Base-by-base conservation (phyloP, 495 filamentous ascomycete genomes). In the Talaromyces stipitatus region DNA sequence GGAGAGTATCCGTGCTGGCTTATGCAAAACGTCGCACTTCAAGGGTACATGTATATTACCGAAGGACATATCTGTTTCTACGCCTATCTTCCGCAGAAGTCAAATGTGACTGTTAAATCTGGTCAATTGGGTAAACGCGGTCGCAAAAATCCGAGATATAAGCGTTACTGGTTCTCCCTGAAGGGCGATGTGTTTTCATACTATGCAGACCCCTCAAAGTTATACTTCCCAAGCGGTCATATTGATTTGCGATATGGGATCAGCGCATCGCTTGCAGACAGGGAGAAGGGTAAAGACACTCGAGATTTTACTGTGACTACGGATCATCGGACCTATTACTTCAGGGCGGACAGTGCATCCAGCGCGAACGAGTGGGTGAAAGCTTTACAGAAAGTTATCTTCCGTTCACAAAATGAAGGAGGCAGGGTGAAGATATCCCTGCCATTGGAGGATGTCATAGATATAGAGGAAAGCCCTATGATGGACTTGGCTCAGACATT, bases 301-400 rank as follows among this genome's bases (percentile, higher is more conserved):
- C 78, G 82, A 22, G 78, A 85, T 57, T 97, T 98, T 62, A 79
- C 85, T 8, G 84, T 98, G 41, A 84, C 83, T 14, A 97, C 92
- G 0, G 80, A 94, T 64, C 82, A 95, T 60, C 80, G 90, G 50
- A 89, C 82, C 5, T 96, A 94, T 64, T 80, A 89, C 62, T 96
- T 98, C 73, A 82, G 85, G 64, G 94, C 95, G 23, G 95, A 98
- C 64, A 97, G 91, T 63, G 76, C 82, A 16, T 73, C 85, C 29
- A 96, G 88, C 69, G 94, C 94, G 5, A 96, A 91, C 66, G 95
- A 97, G 77, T 98, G 94, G 94, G 92, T 97, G 38, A 95, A 94
- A 68, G 81, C 89, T 36, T 75, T 98, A 22, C 94, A 96, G 61
- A 88, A 92, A 55, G 91, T 96, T 56, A 97, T 98, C 43, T 97